Evolutionary conservation across 768 basidiomycete species (phyloP).

Genomic region (Tricholoma sp.): DNA sequence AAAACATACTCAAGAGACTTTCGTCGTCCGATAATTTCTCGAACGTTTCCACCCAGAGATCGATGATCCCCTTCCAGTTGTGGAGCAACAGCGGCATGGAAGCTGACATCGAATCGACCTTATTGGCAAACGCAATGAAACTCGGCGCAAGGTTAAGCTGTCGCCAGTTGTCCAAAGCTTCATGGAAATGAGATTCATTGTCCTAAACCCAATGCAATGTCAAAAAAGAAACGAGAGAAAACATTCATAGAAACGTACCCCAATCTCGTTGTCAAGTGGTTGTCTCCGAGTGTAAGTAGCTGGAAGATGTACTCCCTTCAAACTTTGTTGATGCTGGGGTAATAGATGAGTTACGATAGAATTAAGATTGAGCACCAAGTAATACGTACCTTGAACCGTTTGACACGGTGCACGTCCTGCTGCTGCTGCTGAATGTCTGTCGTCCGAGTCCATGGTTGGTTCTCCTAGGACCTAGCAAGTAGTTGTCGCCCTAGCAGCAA

Average conservation of each 20-base stretch:
- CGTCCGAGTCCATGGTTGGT: too few relatives aligned
- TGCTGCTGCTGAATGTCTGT: not conserved
- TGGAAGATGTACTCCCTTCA: slow-evolving; percentile 71
- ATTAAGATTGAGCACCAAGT: too few relatives aligned
- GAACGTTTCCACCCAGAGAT: too few relatives aligned
- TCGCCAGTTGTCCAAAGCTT: slow-evolving; percentile 67
- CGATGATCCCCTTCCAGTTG: too few relatives aligned
- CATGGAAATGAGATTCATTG: slow-evolving; percentile 73
- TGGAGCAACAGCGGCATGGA: too few relatives aligned
- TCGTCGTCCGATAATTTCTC: too few relatives aligned
- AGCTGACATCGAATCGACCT: too few relatives aligned
- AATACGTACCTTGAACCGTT: too few relatives aligned
- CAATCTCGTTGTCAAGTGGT: slow-evolving; percentile 53
- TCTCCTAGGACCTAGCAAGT: not conserved
- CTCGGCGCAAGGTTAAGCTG: slow-evolving; percentile 76
- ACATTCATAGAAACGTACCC: slow-evolving; percentile 31
- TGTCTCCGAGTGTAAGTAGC: slow-evolving; percentile 52
- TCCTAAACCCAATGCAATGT: slow-evolving; percentile 40
- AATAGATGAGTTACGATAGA: too few relatives aligned
- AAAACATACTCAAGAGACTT: too few relatives aligned
- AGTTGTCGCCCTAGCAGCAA: too few relatives aligned
- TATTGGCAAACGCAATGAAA: slow-evolving; percentile 64
- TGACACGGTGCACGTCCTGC: too few relatives aligned
- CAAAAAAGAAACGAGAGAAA: slow-evolving; percentile 56
- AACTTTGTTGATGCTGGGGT: slow-evolving; percentile 30